Conservation (phyloP, 208 protist species). For the Hexamita inflata region DNA sequence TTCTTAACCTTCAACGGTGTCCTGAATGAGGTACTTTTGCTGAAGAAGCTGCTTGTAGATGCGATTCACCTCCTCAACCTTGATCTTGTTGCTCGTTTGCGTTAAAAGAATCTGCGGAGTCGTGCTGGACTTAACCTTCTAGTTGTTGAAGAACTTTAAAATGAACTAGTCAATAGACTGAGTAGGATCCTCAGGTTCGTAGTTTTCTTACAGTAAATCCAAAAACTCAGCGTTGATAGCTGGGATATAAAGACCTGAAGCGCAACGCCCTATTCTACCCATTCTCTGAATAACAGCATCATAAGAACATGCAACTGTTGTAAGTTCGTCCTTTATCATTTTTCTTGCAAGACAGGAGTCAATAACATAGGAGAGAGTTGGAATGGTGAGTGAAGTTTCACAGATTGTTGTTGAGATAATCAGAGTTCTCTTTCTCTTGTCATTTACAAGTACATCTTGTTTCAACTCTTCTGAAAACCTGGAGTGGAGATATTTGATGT, state of each 20-base stretch:
- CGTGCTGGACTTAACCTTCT: not conserved
- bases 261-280: not conserved
- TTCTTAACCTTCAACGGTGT: not conserved
- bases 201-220: not conserved
- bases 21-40: no score
- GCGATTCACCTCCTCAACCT: not conserved
- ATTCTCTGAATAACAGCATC: not conserved
- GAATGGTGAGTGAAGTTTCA: not conserved
- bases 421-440: not conserved
- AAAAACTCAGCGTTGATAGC: not conserved
- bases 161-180: not conserved
- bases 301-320: not conserved
- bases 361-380: not conserved
- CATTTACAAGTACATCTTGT: not conserved
- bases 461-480: not conserved
- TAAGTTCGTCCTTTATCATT: not conserved
- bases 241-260: not conserved
- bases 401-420: not conserved
- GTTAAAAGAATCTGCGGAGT: not conserved
- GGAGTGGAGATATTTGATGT: not conserved
- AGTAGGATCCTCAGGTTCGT: not conserved
- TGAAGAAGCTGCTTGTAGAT: no score
- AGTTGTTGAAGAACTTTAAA: not conserved
- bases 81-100: not conserved
- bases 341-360: not conserved